Conservation (phyloP, 2,329 filamentous ascomycete species). For the Zasmidium citrigriseum region DNA sequence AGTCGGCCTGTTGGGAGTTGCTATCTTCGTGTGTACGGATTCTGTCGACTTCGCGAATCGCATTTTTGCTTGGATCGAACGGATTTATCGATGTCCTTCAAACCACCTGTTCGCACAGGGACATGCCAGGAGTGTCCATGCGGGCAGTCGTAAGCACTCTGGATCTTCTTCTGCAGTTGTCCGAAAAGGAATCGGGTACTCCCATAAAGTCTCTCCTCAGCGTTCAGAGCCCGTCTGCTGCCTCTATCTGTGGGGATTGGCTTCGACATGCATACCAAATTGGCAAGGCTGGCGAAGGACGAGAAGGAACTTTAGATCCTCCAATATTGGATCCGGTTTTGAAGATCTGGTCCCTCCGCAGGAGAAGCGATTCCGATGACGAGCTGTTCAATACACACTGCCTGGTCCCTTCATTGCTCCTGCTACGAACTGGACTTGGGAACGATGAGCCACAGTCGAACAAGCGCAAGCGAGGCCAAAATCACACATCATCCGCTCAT, state of each 20-base stretch:
- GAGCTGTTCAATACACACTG: conserved; percentile 29
- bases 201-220: conserved; percentile 27
- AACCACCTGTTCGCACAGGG: conserved; percentile 46
- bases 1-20: conserved; percentile 57
- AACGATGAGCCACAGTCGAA: no score
- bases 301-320: neutral
- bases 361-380: conserved; percentile 22
- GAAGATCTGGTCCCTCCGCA: conserved; percentile 31
- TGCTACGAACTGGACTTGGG: conserved; percentile 14
- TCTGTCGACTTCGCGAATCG: conserved; percentile 69
- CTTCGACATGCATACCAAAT: conserved; percentile 14
- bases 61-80: conserved; percentile 69
- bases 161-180: conserved; percentile 21
- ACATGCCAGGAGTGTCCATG: conserved; percentile 7
- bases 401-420: conserved; percentile 24
- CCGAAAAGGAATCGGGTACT: conserved; percentile 19
- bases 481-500: neutral
- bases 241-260: conserved; percentile 30
- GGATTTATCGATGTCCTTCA: conserved; percentile 68
- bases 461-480: conserved; percentile 16
- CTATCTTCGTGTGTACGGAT: conserved; percentile 61
- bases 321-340: conserved; percentile 19
- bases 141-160: conserved; percentile 15
- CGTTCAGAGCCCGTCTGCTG: conserved; percentile 19
- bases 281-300: neutral